A percentile compares a stretch with the other conserved stretches of the same genome.
phyloP scores from a whole-genome alignment of 176 grass and related monocot species.

The Oryza officinalis region DNA sequence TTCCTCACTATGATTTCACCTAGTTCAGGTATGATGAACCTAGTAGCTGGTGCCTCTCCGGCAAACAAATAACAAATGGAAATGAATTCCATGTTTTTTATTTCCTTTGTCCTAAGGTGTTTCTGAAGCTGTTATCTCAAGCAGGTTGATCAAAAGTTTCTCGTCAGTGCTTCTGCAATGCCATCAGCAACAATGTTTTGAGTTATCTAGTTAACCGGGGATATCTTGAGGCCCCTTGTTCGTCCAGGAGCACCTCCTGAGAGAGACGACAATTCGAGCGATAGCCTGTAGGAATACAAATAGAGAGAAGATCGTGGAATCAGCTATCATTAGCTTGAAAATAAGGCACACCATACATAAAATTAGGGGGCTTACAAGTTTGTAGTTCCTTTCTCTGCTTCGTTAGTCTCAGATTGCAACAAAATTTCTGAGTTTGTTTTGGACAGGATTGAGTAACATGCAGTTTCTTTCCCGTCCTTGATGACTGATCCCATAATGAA shows the following conservation, averaged over 20 bases:
- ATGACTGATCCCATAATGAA: slow-evolving; percentile 32
- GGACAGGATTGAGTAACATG: slow-evolving; percentile 48
- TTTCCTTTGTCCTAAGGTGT: slow-evolving; percentile 29
- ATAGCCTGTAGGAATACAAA: slow-evolving; percentile 45
- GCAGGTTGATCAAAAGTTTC: slow-evolving; percentile 44
- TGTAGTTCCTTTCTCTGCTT: slow-evolving; percentile 41
- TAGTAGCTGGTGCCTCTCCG: slow-evolving; percentile 6
- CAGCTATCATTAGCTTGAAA: neutral
- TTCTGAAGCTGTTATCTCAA: slow-evolving; percentile 35
- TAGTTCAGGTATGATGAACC: slow-evolving; percentile 22
- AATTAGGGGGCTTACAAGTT: slow-evolving; percentile 45
- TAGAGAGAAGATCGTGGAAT: slow-evolving; percentile 20
- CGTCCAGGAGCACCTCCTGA: slow-evolving; percentile 75
- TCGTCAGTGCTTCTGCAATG: slow-evolving; percentile 35
- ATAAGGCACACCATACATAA: neutral
- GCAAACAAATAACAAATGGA: slow-evolving; percentile 51
- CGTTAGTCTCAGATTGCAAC: slow-evolving; percentile 53
- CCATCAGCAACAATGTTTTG: slow-evolving; percentile 39
- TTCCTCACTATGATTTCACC: slow-evolving; percentile 28
- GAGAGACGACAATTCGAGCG: slow-evolving; percentile 57
- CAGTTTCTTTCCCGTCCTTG: slow-evolving; percentile 37
- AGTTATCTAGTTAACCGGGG: slow-evolving; percentile 34
- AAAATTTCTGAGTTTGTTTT: slow-evolving; percentile 61
- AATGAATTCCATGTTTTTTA: slow-evolving; percentile 36
- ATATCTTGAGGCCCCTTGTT: slow-evolving; percentile 66